Base-by-base conservation (phyloP, 1,284 basidiomycete species). In the Ceratobasidium sp. region DNA sequence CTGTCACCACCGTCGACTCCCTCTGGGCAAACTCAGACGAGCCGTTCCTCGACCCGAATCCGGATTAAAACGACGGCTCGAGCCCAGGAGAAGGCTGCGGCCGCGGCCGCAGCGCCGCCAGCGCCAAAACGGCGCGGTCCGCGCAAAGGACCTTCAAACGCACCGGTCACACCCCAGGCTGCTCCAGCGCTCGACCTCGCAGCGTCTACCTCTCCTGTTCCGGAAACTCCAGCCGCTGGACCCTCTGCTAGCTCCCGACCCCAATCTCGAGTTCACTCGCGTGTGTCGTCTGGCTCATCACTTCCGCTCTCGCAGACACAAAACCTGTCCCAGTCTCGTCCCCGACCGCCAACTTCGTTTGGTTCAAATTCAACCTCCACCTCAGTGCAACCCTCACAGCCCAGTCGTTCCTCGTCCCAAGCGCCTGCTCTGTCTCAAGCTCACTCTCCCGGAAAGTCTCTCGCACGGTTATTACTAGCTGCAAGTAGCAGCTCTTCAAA, bases 1-100 rank as follows among this genome's bases (percentile, higher is more conserved):
- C 61, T 32, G 18, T 64, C 61, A 9, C 61, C 61, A 36, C 61
- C 61, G 6, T 46, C 61, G 16, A 64, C 61, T 1, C 61, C 61
- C 28, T 50, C 45, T 5, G 32, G 41, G 14, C 57, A 59, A n/a
- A 23, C 57, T 5, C 61, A 64, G 36, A 4, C 61, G 6, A 50
- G 26, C 12, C 61, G 61, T 21, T 16, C 46, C 14, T 64, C 61
- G 18, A 52, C 46, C 1, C 61, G 61, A 12, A 16, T 52, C 2
- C 61, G 61, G 5, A 52, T 52, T 2, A 45, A 46, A 52, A 30
- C 61, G 5, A 52, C 32, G 9, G n/a, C 57, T 5, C 57, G 57
- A 2, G 57, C 57, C 16, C 45, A 64, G 32, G 46, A 64, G 26
- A 52, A 64, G 45, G 41, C 61, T n/a, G 30, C 46, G 45, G 30